Conservation (phyloP, 2,329 filamentous ascomycete genomes). For the Plectosphaerella sp. region DNA sequence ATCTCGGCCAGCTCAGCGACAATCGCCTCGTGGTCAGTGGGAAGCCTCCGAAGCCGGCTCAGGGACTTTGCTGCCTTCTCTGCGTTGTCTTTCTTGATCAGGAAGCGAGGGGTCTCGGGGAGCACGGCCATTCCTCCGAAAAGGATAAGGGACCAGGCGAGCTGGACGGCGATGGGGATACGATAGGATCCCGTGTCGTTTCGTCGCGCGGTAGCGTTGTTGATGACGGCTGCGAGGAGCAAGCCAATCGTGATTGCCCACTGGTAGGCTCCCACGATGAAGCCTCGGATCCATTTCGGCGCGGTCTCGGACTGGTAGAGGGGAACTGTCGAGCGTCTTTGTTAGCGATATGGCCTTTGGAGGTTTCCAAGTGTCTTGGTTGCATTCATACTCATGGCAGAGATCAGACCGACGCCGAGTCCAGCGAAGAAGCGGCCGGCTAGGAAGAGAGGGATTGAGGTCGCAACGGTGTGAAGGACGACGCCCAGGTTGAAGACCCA, state of each 20-base stretch:
- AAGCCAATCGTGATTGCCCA: constrained; percentile 67
- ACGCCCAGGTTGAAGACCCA: constrained; percentile 65
- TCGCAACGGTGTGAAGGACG: constrained; percentile 59
- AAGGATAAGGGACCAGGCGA: constrained; percentile 65
- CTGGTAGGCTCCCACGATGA: constrained; percentile 67
- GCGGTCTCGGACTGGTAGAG: constrained; percentile 36
- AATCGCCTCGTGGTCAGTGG: constrained; percentile 52
- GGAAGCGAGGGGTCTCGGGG: constrained; percentile 68
- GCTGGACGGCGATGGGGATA: constrained; percentile 60
- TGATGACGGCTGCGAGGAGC: constrained; percentile 60
- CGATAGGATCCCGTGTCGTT: constrained; percentile 56
- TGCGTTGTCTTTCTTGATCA: constrained; percentile 55
- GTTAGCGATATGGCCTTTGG: neutral
- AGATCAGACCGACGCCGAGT: constrained; percentile 68
- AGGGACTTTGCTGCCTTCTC: constrained; percentile 56
- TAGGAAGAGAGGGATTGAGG: constrained; percentile 58
- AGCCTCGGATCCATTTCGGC: constrained; percentile 69
- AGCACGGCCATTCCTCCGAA: constrained; percentile 61
- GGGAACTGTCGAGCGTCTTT: neutral
- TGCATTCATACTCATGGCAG: constrained; percentile 55
- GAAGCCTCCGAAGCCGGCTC: constrained; percentile 56
- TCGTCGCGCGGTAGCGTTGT: constrained; percentile 55
- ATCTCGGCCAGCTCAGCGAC: constrained; percentile 59
- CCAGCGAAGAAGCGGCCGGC: constrained; percentile 72
- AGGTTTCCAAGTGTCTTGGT: too few relatives aligned